Evolutionary conservation across 2,329 filamentous ascomycete species (phyloP), one percentile per base, ranked within the genome.

Genomic region (Myriosclerotinia curreyana): DNA sequence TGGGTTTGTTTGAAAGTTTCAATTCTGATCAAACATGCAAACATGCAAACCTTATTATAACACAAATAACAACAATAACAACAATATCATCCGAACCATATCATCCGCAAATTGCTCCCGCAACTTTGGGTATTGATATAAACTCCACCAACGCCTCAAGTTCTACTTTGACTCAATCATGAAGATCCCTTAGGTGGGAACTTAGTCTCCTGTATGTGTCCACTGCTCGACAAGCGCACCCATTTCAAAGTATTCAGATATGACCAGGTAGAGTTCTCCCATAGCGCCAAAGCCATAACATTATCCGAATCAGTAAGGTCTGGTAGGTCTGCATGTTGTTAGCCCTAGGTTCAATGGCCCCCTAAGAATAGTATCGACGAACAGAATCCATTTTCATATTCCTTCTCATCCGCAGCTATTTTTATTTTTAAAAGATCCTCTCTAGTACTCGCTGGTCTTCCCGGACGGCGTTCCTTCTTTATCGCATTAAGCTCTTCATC

Each of bases 231-330:
- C 64, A 97, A 80, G 66, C 91, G 87, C 66, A 92, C 81, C 82
- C 93, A 98, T 66, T 87, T 85, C 69, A 97, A 75, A 11, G 83
- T 88, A 42, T 87, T 85, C 67, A 97, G 81, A 71, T 89, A 88
- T 11, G 90, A 83, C 94, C 94, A 98, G 34, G 90, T 84, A 5
- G 90, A 90, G 68, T 92, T 89, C 91, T 92, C 89, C 91, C 92
- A 98, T 28, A 82, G 80, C 67, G 85, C 82, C 49, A 98, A 77
- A 69, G 84, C 82, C 64, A 81, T 77, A 60, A 90, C 77, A 69
- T 87, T 92, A 55, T 87, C 83, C 49, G 82, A 80, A 50, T 86
- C 82, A 63, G 86, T 83, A 62, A 97, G 79, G 74, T 97, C 90
- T 0, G 94, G 93, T 49, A 96, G 76, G 66, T 85, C 86, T 88